phyloP scores from a whole-genome alignment of 495 filamentous ascomycete species.

The Aspergillus incahuasiensis region DNA sequence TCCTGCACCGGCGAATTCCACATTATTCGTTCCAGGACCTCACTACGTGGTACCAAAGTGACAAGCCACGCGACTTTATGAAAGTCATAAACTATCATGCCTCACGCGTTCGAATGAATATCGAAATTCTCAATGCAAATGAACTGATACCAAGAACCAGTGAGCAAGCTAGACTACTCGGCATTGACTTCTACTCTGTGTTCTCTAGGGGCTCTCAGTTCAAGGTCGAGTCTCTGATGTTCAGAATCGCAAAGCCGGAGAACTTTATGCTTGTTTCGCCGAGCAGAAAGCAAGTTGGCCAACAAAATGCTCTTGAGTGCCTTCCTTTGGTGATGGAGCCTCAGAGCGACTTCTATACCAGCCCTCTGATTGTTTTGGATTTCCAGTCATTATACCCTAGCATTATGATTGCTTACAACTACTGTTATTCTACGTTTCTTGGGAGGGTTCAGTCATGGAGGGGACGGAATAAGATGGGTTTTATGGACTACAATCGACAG shows the following conservation, averaged over 20 bases:
- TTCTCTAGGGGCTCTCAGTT: conserved; percentile 93
- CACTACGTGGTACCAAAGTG: conserved; percentile 73
- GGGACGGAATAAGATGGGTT: conserved; percentile 91
- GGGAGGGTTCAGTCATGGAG: conserved; percentile 82
- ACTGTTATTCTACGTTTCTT: conserved; percentile 96
- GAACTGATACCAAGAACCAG: conserved; percentile 86
- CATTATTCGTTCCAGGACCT: conserved; percentile 76
- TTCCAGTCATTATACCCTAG: conserved; percentile 96
- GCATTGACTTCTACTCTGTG: conserved; percentile 94
- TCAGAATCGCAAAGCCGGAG: conserved; percentile 95
- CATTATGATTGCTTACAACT: conserved; percentile 99
- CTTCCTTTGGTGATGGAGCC: conserved; percentile 97
- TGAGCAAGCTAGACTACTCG: conserved; percentile 89
- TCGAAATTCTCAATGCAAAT: conserved; percentile 88
- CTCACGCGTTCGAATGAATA: conserved; percentile 70
- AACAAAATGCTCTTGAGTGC: conserved; percentile 93
- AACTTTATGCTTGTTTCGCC: conserved; percentile 89
- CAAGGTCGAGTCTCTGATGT: conserved; percentile 98
- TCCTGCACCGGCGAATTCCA: conserved; percentile 85
- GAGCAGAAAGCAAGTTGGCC: conserved; percentile 83
- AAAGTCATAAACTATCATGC: conserved; percentile 78
- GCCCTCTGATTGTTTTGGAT: conserved; percentile 85
- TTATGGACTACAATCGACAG: conserved; percentile 74
- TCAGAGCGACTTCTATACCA: conserved; percentile 88
- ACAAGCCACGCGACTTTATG: conserved; percentile 59